Evolutionary conservation across 179 eudicot genomes (phyloP), one percentile per base, ranked within the genome.

Genomic region (Silene noctiflora): DNA sequence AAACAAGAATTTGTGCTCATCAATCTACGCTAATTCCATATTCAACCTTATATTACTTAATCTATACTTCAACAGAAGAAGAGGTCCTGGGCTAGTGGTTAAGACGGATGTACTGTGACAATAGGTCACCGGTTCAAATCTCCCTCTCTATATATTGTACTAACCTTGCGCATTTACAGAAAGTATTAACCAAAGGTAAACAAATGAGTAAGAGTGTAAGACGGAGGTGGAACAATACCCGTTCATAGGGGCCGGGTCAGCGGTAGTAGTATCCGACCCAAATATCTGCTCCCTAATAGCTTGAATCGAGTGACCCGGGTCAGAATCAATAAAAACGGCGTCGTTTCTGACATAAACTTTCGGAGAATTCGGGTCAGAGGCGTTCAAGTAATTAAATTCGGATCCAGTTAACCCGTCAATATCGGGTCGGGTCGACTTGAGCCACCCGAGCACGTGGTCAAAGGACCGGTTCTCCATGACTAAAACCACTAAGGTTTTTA

Each of bases 391-490:
- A 81, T 95, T 93, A 72, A 76, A 93, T 22, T 95, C 99, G 10
- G 67, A 25, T 1, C 99, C 98, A 21, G 89, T 84, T 6, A 95
- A 72, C 1, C 98, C 99, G 62, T 95, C 97, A 12, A 95, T 89
- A 1, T 95, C 98, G 31, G 98, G 97, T 31, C 99, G 92, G 80
- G 86, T 86, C 9, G 77, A 69, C 56, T 91, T 91, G 24, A 95
- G 81, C 99, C 99, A 95, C 0, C 99, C 99, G 4, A 95, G 84
- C 2, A 95, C 83, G 77, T 95, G 99, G 67, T 95, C 99, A 56
- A 95, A 95, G 2, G 99, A 95, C 68, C 99, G 97, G 78, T 95
- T 95, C 66, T 95, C 99, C 99, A 95, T 95, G 48, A 95, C 95
- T 0, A 95, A 4, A 7, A 95, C 79, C 10, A 95, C 99, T 2